phyloP scores from a whole-genome alignment of 805 yeast genomes.

The Tetrapisispora pingtungensis region DNA sequence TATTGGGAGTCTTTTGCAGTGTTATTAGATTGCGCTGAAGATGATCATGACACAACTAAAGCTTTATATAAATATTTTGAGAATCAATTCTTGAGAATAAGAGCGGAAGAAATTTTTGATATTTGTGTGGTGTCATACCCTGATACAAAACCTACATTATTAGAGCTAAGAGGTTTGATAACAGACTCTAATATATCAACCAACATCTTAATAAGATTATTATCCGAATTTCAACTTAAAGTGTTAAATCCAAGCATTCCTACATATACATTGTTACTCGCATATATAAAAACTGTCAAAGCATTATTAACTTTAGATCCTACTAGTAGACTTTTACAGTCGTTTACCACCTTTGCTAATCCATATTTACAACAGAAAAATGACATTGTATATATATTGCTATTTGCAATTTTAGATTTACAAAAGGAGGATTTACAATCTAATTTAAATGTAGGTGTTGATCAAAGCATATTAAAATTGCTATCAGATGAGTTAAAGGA shows the following conservation, averaged over 20 bases:
- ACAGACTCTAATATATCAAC: constrained; percentile 24
- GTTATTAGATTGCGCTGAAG: constrained; percentile 17
- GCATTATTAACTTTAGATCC: constrained; percentile 76
- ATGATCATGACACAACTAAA: constrained; percentile 21
- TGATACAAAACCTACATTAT: constrained; percentile 40
- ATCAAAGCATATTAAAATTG: constrained; percentile 4
- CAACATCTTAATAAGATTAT: constrained; percentile 11
- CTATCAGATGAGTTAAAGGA: constrained; percentile 36
- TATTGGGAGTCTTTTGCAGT: constrained; percentile 21
- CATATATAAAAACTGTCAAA: constrained; percentile 61
- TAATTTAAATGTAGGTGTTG: constrained; percentile 3
- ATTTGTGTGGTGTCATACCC: constrained; percentile 46
- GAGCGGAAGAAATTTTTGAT: constrained; percentile 50
- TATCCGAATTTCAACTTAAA: constrained; percentile 13
- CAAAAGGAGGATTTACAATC: constrained; percentile 12
- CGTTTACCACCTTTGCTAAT: constrained; percentile 68
- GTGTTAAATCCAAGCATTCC: constrained; percentile 73
- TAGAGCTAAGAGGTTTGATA: constrained; percentile 49
- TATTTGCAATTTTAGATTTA: constrained; percentile 54
- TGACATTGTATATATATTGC: constrained; percentile 62
- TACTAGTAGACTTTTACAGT: constrained; percentile 70
- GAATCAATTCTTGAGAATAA: constrained; percentile 26
- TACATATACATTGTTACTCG: constrained; percentile 60
- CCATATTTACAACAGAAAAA: constrained; percentile 58
- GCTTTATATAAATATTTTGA: constrained; percentile 20